These are phyloP conservation scores for Prosopis cineraria DNA, from an alignment of 306 rosid species.

Conservation along the genomic window DNA sequence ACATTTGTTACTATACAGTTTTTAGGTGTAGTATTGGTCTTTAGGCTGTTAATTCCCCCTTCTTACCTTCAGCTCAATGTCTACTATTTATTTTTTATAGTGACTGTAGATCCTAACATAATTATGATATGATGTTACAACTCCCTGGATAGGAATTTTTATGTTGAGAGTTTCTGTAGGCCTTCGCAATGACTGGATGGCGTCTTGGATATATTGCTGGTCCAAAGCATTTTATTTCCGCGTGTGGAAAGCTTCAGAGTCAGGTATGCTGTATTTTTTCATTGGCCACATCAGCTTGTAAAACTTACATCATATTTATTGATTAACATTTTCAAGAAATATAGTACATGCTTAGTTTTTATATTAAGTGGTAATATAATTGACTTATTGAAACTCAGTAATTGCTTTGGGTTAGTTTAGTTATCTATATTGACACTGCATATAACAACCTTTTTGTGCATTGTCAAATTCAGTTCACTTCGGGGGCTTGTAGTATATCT, in stretches of 20 bases:
- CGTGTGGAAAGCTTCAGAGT: conserved; percentile 89
- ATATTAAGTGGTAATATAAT: conserved; percentile 12
- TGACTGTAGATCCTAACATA: not conserved
- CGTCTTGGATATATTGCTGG: conserved; percentile 96
- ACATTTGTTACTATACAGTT: not conserved
- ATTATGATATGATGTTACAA: not conserved
- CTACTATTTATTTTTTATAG: conserved; percentile 4
- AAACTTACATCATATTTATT: not conserved
- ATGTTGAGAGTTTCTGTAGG: conserved; percentile 50
- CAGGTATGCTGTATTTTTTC: conserved; percentile 60
- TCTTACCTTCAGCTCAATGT: conserved; percentile 14
- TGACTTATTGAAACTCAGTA: not conserved
- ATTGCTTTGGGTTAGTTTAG: conserved; percentile 6
- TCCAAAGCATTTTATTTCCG: conserved; percentile 86
- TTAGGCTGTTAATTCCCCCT: conserved; percentile 4
- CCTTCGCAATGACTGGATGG: conserved; percentile 99
- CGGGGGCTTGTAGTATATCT: conserved; percentile 91
- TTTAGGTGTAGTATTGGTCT: conserved; percentile 8
- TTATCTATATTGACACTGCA: conserved; percentile 1
- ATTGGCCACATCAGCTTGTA: conserved; percentile 15
- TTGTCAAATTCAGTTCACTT: conserved; percentile 66
- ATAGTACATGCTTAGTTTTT: conserved; percentile 17
- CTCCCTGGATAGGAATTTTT: conserved; percentile 28
- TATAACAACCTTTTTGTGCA: conserved; percentile 32
- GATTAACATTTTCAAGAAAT: conserved; percentile 23